A percentile compares a stretch with the other conserved stretches of the same genome.
Conservation (phyloP, 1,284 basidiomycete genomes). For the Tylopilus sp. region DNA sequence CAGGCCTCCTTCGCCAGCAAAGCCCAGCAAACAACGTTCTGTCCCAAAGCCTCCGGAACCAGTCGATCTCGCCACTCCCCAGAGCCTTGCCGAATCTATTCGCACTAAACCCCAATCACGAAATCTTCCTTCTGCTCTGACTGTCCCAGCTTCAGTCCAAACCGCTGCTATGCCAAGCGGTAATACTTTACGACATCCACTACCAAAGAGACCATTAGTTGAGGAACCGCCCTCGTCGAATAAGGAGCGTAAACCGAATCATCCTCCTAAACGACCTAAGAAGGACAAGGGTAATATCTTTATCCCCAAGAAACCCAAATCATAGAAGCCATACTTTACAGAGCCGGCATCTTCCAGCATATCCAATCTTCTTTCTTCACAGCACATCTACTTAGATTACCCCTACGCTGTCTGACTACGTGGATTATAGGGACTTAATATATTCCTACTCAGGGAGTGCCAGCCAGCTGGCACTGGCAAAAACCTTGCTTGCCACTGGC, state of each 20-base stretch:
- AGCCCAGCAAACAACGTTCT: slow-evolving; percentile 19
- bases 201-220: slow-evolving; percentile 24
- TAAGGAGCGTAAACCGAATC: slow-evolving; percentile 13
- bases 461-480: too few species aligned
- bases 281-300: slow-evolving; percentile 45
- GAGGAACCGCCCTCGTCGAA: slow-evolving; percentile 18
- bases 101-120: slow-evolving; percentile 28
- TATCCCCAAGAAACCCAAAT: slow-evolving; percentile 42
- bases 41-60: slow-evolving; percentile 20
- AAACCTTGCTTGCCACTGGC: too few species aligned
- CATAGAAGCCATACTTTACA: slow-evolving; percentile 13
- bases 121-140: slow-evolving; percentile 1
- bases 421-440: slow-evolving; percentile 5
- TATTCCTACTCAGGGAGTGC: too few species aligned
- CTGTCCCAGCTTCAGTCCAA: slow-evolving; percentile 1
- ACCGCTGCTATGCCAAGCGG: not conserved
- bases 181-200: not conserved
- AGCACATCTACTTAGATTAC: slow-evolving; percentile 9
- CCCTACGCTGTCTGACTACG: slow-evolving; percentile 5
- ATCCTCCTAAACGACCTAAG: slow-evolving; percentile 37
- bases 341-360: not conserved
- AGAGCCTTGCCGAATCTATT: slow-evolving; percentile 28
- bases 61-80: slow-evolving; percentile 32
- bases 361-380: slow-evolving; percentile 1
- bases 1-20: slow-evolving; percentile 21